Base-by-base conservation (phyloP, 2,329 filamentous ascomycete species). In the Calonectria pseudoreteaudii region DNA sequence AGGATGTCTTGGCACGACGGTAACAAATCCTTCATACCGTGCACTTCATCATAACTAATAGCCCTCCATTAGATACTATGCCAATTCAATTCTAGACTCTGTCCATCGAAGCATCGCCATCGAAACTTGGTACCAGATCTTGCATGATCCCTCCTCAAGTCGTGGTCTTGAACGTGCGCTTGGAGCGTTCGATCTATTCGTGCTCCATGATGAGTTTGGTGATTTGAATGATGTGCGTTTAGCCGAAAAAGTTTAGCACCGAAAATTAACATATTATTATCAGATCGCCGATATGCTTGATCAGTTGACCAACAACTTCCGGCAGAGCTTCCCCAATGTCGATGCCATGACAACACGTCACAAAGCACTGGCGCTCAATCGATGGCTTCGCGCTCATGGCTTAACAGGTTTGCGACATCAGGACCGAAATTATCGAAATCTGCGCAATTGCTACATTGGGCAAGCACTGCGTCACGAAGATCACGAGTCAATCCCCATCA, bases 371-470 rank as follows among this genome's bases (percentile, higher is more conserved):
- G 85, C 87, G 2, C 86, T 98, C 47, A 92, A 93, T 23, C 86
- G 86, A 11, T 98, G 94, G 88, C 86, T 98, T 56, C 91, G 92
- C 70, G 82, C 85, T 3, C 89, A 92, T 47, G 91, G 94, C 69
- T 89, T 98, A 77, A 91, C 91, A 1, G 95, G 95, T 56, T 90
- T 95, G 71, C 87, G 89, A n/a, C 86, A 91, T n/a, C 86, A 88
- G 6, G 90, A 91, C 10, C 82, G 87, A 52, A 91, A 93, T 69
- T 98, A 97, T 82, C 92, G 95, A 78, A 93, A 93, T 72, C 85
- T 98, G 72, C 91, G 94, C 75, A 98, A 98, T 84, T 97, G 94
- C 79, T 94, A 98, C 79, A 92, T 99, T 70, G 95, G 95, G 13
- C 88, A 97, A 74, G 95, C 94, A 5, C 87, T 98, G 53, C 92